Evolutionary conservation across 176 grass and related monocot genomes (phyloP), one percentile per base, ranked within the genome.

Genomic region (Metroxylon sagu): DNA sequence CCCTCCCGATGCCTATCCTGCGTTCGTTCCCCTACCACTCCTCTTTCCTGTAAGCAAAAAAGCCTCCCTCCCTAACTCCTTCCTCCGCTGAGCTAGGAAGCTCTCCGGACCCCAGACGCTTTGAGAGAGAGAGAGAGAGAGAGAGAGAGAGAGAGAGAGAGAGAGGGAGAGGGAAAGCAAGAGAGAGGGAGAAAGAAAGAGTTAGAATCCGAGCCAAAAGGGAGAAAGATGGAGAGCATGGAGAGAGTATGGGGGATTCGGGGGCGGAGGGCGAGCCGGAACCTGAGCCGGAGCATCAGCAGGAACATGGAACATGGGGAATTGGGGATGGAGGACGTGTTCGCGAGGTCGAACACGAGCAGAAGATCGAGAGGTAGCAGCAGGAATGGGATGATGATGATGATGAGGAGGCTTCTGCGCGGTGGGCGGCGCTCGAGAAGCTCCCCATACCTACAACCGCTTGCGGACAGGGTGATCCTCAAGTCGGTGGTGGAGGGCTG

Each of bases 311-410:
- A 79, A 85, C n/a, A 79, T 90, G 72, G 92, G 85, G 4, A 60
- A 55, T 4, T 98, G 93, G 93, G 93, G 93, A 73, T 88, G 19
- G 93, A 92, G 73, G 88, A 98, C 49, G 84, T 61, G 4, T 98
- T 98, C 74, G 26, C 73, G 57, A 68, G 74, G 43, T 25, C 52
- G 4, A 64, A 71, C 27, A 60, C 67, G 0, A 29, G 61, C 3
- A 18, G 77, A 18, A 55, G 71, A 48, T 19, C 74, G 16, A 0
- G 64, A 29, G 23, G 67, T 4, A 0, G 82, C 14, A 31, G 77
- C 64, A 14, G 74, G 4, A 57, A 62, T 43, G 6, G 30, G 5
- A 29, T 31, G 17, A 83, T n/a, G n/a, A n/a, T n/a, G n/a, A 83
- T 65, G 84, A 82, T 54, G 93, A 97, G 62, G 93, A 98, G 62